phyloP scores from a whole-genome alignment of 139 green algal species.

The Ostreobium quekettii region DNA sequence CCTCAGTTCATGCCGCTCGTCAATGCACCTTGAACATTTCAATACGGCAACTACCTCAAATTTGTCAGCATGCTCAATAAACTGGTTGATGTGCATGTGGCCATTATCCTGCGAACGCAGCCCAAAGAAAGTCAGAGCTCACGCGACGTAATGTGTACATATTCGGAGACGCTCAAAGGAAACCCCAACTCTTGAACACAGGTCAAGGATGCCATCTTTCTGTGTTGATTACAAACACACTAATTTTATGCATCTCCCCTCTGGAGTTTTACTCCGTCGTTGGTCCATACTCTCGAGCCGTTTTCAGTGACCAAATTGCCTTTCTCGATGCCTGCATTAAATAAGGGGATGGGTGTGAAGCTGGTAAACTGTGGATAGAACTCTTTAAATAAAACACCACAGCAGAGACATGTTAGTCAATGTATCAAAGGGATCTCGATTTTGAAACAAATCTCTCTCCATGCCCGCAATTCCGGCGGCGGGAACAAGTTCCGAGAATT shows the following conservation, averaged over 20 bases:
- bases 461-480: conserved; percentile 25
- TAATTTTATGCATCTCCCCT: background rate
- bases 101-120: conserved; percentile 27
- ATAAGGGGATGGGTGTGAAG: background rate
- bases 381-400: background rate
- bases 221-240: background rate
- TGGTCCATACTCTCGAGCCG: background rate
- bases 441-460: too few species aligned
- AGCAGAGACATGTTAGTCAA: too few species aligned
- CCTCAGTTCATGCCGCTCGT: background rate
- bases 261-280: background rate
- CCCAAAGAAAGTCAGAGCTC: conserved; percentile 11
- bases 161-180: background rate
- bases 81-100: conserved; percentile 66
- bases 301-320: background rate
- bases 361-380: background rate
- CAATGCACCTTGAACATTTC: background rate
- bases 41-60: conserved; percentile 41
- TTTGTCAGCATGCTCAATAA: conserved; percentile 48
- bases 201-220: background rate
- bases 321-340: background rate
- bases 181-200: background rate
- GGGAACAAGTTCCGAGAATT: conserved; percentile 12
- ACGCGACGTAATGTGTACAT: conserved; percentile 14
- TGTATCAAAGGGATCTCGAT: too few species aligned